These are phyloP conservation scores for Eucalyptus sideroxylon DNA, from an alignment of 345 rosid species.

Conservation along the genomic window DNA sequence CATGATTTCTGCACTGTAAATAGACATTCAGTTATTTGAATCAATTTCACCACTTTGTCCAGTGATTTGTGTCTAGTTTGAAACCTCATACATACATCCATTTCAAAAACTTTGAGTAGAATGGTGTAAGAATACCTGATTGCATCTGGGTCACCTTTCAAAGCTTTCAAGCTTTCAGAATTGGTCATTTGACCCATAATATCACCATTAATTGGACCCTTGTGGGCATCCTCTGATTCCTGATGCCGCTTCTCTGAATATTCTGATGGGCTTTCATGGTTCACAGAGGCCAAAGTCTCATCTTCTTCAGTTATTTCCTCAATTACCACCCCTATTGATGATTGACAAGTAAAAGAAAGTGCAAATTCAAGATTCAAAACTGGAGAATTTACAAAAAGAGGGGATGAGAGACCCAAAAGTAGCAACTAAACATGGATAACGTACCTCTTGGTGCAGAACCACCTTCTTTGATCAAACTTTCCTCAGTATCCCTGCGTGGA, in stretches of 20 bases:
- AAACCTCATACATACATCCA: neutral
- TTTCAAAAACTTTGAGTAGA: neutral
- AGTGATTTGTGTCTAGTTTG: neutral
- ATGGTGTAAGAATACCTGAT: conserved; percentile 32
- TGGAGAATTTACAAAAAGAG: neutral
- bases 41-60: neutral
- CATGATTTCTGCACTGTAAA: neutral
- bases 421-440: neutral
- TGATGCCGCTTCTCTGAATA: conserved; percentile 8
- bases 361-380: neutral
- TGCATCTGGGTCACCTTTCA: conserved; percentile 71
- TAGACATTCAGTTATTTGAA: neutral
- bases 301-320: conserved; percentile 75
- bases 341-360: neutral
- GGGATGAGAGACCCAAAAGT: neutral
- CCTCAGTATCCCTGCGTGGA: conserved; percentile 39
- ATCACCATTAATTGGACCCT: neutral
- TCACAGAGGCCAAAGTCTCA: conserved; percentile 16
- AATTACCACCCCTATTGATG: conserved; percentile 41
- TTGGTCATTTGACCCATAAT: conserved; percentile 9
- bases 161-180: conserved; percentile 45
- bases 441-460: conserved; percentile 35
- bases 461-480: conserved; percentile 41
- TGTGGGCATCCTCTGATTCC: conserved; percentile 1
- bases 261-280: conserved; percentile 7